Conservation (phyloP, 1,284 basidiomycete species). For the Rugosomyces carneus region DNA sequence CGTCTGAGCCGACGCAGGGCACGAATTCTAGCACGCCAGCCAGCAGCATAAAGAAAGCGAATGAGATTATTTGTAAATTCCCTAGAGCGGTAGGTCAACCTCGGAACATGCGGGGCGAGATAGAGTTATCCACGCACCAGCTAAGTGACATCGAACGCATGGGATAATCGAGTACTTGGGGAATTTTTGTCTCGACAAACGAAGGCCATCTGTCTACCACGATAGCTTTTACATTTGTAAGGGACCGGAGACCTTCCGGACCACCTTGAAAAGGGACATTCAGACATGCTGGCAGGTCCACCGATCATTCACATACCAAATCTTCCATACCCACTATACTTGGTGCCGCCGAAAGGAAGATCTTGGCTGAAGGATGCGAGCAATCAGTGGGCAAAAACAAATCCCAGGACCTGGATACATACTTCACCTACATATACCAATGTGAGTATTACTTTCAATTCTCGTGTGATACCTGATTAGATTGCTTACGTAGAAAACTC, state of each 20-base stretch:
- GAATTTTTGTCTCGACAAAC: conserved; percentile 80
- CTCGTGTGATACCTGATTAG: background rate
- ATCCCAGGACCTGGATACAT: conserved; percentile 22
- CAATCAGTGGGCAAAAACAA: conserved; percentile 7
- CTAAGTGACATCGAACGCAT: conserved; percentile 76
- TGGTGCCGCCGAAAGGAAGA: conserved; percentile 90
- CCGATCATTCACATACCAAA: conserved; percentile 50
- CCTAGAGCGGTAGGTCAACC: conserved; percentile 37
- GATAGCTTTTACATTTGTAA: conserved; percentile 86
- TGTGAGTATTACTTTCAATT: conserved; percentile 4
- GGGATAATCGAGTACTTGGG: conserved; percentile 82
- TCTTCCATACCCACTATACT: conserved; percentile 84
- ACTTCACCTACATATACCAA: conserved; percentile 48
- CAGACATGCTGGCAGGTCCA: background rate
- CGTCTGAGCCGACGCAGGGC: conserved; percentile 39
- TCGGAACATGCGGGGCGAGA: background rate
- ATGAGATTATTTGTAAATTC: conserved; percentile 73
- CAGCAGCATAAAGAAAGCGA: conserved; percentile 69
- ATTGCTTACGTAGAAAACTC: conserved; percentile 78
- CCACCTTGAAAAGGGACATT: conserved; percentile 48
- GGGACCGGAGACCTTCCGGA: conserved; percentile 81
- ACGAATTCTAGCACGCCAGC: conserved; percentile 55
- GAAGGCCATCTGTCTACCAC: conserved; percentile 83
- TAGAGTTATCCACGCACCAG: conserved; percentile 52
- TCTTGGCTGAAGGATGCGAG: conserved; percentile 64